Percentiles rank a stretch among this genome's conserved stretches.
Conservation (phyloP, 1,139 yeast species). For the Yamadazyma dushanensis region DNA sequence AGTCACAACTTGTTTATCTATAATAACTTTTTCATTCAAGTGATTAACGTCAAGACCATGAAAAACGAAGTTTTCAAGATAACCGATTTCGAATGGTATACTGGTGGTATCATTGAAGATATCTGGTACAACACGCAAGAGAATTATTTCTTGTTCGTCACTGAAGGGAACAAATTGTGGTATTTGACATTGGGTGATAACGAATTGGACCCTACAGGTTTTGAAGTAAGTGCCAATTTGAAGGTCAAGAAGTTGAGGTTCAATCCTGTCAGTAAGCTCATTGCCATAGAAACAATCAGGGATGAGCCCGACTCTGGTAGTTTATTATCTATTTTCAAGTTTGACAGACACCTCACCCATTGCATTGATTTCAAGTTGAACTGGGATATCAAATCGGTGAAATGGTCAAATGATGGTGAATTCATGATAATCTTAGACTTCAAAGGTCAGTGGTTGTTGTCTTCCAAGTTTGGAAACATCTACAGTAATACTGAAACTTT, state of each 20-base stretch:
- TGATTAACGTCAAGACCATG: constrained; percentile 35
- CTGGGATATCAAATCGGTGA: constrained; percentile 5
- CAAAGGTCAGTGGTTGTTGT: constrained; percentile 33
- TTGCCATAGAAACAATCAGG: constrained; percentile 15
- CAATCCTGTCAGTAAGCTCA: constrained; percentile 29
- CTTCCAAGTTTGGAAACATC: constrained; percentile 37
- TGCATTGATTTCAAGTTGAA: constrained; percentile 2
- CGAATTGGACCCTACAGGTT: constrained; percentile 17
- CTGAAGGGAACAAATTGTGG: constrained; percentile 33
- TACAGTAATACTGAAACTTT: constrained; percentile 30
- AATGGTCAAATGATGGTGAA: constrained; percentile 42
- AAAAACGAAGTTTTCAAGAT: constrained; percentile 31
- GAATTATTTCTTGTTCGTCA: constrained; percentile 33
- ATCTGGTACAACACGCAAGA: constrained; percentile 20
- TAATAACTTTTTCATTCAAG: constrained; percentile 31
- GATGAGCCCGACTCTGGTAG: not conserved
- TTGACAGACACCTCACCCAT: not conserved
- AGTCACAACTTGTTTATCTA: constrained; percentile 39
- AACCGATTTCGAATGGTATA: constrained; percentile 34
- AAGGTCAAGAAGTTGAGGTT: constrained; percentile 17
- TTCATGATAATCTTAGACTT: constrained; percentile 27
- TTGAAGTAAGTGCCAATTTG: constrained; percentile 13
- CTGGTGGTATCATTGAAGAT: constrained; percentile 18
- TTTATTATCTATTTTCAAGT: constrained; percentile 1
- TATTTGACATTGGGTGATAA: constrained; percentile 18